phyloP scores from a whole-genome alignment of 768 basidiomycete species.

The Saitozyma podzolica region DNA sequence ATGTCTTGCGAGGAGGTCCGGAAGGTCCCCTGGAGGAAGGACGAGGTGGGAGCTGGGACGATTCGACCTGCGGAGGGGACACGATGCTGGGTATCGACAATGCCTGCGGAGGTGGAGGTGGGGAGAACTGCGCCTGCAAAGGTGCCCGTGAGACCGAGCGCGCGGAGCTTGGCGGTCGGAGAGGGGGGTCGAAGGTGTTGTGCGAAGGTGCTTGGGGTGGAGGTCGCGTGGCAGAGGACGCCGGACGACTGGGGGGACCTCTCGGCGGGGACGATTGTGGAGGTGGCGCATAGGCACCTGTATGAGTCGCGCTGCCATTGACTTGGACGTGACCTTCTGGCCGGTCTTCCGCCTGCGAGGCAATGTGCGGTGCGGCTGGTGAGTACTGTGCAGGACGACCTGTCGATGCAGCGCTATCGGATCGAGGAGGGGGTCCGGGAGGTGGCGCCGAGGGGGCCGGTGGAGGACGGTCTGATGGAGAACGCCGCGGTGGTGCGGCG shows the following conservation, averaged over 20 bases:
- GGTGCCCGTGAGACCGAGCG: neutral
- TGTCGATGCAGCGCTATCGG: too few species aligned
- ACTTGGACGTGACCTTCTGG: too few species aligned
- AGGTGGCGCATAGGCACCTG: slow-evolving; percentile 7
- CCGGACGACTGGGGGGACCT: slow-evolving; percentile 8
- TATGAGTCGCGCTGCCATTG: too few species aligned
- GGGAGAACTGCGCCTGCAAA: neutral
- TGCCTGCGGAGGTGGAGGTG: slow-evolving; percentile 1
- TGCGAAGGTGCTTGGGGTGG: slow-evolving; percentile 6
- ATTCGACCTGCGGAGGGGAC: slow-evolving; percentile 5
- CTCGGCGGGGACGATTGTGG: neutral
- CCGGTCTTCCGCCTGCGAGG: too few species aligned
- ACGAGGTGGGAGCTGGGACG: neutral
- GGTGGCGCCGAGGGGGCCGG: slow-evolving; percentile 17
- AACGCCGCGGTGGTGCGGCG: too few species aligned
- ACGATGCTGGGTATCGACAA: neutral
- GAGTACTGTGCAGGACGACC: too few species aligned
- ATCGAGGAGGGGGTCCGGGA: slow-evolving; percentile 10
- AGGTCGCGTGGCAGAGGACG: slow-evolving; percentile 1
- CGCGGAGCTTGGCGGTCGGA: slow-evolving; percentile 13
- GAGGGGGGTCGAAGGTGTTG: slow-evolving; percentile 23
- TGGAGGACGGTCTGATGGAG: neutral
- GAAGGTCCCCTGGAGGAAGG: slow-evolving; percentile 3
- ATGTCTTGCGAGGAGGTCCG: slow-evolving; percentile 13
- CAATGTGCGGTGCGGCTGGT: too few species aligned